Evolutionary conservation across 1,139 yeast species (phyloP).

Genomic region (Debaryomyces sp.): DNA sequence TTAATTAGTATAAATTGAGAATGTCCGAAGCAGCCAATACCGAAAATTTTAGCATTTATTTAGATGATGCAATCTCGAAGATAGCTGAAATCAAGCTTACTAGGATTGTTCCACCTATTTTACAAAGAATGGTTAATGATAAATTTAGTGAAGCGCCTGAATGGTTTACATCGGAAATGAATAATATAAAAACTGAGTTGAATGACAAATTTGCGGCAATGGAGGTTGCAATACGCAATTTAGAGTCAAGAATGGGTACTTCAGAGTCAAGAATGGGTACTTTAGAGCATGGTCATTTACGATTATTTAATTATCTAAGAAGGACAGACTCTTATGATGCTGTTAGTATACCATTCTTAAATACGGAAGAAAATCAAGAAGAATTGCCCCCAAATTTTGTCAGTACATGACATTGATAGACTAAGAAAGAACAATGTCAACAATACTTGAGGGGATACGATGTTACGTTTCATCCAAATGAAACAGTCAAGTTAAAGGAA

Average conservation of each 20-base stretch:
- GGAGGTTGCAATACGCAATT: too few relatives aligned
- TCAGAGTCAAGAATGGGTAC: neutral
- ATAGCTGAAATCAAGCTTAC: too few relatives aligned
- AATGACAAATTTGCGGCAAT: neutral
- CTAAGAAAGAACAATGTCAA: slow-evolving; percentile 1
- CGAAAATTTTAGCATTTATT: too few relatives aligned
- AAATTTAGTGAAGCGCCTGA: neutral
- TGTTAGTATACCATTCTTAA: slow-evolving; percentile 4
- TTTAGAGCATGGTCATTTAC: neutral
- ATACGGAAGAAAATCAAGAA: slow-evolving; percentile 10
- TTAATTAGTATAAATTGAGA: too few relatives aligned
- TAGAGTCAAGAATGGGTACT: too few relatives aligned
- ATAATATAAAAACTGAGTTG: too few relatives aligned
- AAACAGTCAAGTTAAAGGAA: neutral
- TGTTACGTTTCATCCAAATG: neutral
- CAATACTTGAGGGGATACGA: slow-evolving; percentile 4
- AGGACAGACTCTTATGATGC: neutral
- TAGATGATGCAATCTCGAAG: too few relatives aligned
- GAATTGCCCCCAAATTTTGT: slow-evolving; percentile 15
- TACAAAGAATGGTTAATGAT: too few relatives aligned
- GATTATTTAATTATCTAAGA: neutral
- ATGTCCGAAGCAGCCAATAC: too few relatives aligned
- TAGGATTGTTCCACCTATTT: too few relatives aligned
- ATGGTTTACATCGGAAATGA: neutral
- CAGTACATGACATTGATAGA: slow-evolving; percentile 5